A percentile compares a stretch with the other conserved stretches of the same genome.
These are phyloP conservation scores for Candida sakaeoensis DNA, from an alignment of 805 yeast genomes.

Conservation along the genomic window DNA sequence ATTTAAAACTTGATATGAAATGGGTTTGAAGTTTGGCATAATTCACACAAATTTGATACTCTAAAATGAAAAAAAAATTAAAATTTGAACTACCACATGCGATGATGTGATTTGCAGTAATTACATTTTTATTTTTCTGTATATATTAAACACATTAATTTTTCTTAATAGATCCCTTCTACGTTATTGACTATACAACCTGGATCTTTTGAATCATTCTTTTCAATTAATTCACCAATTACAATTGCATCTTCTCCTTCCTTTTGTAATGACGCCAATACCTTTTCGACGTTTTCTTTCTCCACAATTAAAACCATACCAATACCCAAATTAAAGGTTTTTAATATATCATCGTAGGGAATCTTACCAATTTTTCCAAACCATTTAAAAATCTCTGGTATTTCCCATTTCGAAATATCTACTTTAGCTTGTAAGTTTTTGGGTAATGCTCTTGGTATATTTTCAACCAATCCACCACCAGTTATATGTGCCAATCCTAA, in stretches of 20 bases:
- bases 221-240: constrained; percentile 36
- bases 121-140: background rate
- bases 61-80: constrained; percentile 5
- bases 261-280: constrained; percentile 47
- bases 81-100: constrained; percentile 4
- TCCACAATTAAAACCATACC: constrained; percentile 93
- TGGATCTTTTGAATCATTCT: constrained; percentile 42
- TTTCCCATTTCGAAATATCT: constrained; percentile 76
- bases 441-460: constrained; percentile 93
- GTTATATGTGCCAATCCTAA: constrained; percentile 95
- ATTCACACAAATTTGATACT: no score
- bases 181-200: constrained; percentile 57
- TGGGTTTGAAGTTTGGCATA: no score
- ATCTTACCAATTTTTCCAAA: constrained; percentile 88
- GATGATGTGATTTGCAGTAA: background rate
- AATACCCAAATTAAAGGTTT: constrained; percentile 92
- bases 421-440: constrained; percentile 71
- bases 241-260: constrained; percentile 67
- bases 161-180: constrained; percentile 28
- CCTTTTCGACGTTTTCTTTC: constrained; percentile 57
- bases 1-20: background rate
- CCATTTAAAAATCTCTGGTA: constrained; percentile 92
- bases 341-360: constrained; percentile 77
- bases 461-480: constrained; percentile 97
- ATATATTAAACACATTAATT: background rate